These are phyloP conservation scores for Wickerhamiella hasegawae DNA, from an alignment of 805 yeast genomes.

Conservation along the genomic window DNA sequence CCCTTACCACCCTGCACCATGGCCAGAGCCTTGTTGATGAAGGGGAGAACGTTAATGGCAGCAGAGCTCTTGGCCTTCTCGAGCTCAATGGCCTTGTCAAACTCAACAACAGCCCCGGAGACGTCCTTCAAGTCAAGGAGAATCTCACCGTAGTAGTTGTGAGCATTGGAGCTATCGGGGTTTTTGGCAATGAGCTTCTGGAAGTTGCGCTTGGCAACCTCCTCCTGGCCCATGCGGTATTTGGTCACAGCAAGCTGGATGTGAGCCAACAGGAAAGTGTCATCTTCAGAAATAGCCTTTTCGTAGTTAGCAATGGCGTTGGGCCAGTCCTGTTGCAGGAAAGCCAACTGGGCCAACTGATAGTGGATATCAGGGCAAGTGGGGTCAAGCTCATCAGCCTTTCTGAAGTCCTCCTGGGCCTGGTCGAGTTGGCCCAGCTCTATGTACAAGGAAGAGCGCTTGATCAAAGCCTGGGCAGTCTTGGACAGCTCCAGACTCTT, in stretches of 20 bases:
- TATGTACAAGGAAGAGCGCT: conserved; percentile 68
- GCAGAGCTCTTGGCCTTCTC: conserved; percentile 41
- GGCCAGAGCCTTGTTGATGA: conserved; percentile 74
- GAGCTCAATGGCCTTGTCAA: conserved; percentile 70
- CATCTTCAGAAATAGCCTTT: conserved; percentile 60
- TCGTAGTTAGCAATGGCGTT: conserved; percentile 62
- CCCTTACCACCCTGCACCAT: conserved; percentile 17
- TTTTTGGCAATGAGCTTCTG: conserved; percentile 37
- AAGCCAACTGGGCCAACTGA: conserved; percentile 86
- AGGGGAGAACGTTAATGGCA: conserved; percentile 76
- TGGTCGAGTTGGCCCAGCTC: conserved; percentile 53
- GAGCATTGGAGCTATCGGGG: conserved; percentile 81
- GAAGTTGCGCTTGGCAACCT: conserved; percentile 49
- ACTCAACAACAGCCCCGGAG: conserved; percentile 60
- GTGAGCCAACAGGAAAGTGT: conserved; percentile 64
- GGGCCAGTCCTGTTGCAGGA: conserved; percentile 57
- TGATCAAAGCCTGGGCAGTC: conserved; percentile 59
- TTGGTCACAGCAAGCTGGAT: conserved; percentile 87
- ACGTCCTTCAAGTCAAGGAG: conserved; percentile 66
- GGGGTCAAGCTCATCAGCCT: conserved; percentile 55
- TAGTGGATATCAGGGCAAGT: conserved; percentile 70
- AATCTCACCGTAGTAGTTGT: conserved; percentile 91
- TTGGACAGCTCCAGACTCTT: conserved; percentile 52
- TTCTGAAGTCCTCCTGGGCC: conserved; percentile 49
- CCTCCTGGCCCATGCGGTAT: conserved; percentile 54